phyloP scores from a whole-genome alignment of 129 eudicot genomes.

The Kitagawia praeruptora region DNA sequence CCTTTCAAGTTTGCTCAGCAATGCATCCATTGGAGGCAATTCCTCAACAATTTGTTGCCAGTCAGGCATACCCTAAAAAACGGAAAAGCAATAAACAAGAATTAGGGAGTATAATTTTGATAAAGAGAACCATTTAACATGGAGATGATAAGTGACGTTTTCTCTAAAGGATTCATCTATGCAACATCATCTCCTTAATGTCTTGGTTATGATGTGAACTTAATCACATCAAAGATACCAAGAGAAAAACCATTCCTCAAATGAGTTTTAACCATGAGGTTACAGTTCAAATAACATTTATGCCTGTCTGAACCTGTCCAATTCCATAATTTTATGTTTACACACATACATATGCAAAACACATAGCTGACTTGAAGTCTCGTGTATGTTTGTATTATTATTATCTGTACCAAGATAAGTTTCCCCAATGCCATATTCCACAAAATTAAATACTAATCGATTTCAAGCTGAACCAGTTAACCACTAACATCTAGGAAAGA shows the following conservation, averaged over 20 bases:
- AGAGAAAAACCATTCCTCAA: background rate
- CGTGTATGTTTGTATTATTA: background rate
- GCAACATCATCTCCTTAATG: background rate
- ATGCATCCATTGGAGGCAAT: conserved; percentile 82
- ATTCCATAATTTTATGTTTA: background rate
- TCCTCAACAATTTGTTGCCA: conserved; percentile 88
- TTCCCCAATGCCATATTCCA: background rate
- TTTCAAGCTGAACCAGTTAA: background rate
- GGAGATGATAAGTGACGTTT: background rate
- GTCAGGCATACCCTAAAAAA: conserved; percentile 78
- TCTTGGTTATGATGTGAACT: background rate
- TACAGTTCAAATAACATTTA: background rate
- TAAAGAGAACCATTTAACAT: background rate
- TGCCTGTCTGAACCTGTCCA: background rate
- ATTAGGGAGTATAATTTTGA: background rate
- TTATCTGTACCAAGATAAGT: background rate
- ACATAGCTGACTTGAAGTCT: background rate
- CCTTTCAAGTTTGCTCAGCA: conserved; percentile 92
- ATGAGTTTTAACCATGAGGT: background rate
- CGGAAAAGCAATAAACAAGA: background rate
- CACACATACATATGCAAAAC: background rate
- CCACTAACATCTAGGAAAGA: background rate
- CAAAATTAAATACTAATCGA: background rate
- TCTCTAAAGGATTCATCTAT: background rate
- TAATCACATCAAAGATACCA: background rate